phyloP scores from a whole-genome alignment of 805 yeast species.

The Tetrapisispora iriomotensis region DNA sequence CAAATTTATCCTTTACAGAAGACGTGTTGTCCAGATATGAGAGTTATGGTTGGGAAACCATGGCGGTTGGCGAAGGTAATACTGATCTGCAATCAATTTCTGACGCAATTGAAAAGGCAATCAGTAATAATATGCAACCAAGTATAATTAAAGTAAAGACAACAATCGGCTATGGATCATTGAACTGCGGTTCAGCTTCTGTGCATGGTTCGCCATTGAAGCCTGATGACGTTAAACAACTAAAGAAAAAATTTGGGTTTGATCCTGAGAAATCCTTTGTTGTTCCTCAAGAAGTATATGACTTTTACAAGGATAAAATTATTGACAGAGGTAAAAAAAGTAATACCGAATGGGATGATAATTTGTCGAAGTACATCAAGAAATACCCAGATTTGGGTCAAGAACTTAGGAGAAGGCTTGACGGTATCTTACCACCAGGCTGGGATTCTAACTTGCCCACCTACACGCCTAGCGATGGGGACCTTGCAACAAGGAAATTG shows the following conservation, averaged over 20 bases:
- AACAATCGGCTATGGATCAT: conserved; percentile 90
- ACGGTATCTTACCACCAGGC: conserved; percentile 66
- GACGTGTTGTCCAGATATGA: conserved; percentile 77
- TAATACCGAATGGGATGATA: conserved; percentile 66
- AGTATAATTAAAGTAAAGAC: conserved; percentile 81
- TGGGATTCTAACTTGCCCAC: conserved; percentile 75
- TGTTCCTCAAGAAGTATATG: conserved; percentile 77
- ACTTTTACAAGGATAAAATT: conserved; percentile 46
- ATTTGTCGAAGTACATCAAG: conserved; percentile 49
- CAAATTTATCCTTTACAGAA: conserved; percentile 85
- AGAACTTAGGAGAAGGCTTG: conserved; percentile 70
- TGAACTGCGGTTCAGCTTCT: conserved; percentile 71
- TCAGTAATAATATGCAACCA: conserved; percentile 71
- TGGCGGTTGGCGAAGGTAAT: conserved; percentile 73
- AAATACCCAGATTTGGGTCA: conserved; percentile 73
- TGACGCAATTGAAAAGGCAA: conserved; percentile 72
- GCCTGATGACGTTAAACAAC: conserved; percentile 81
- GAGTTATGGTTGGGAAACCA: conserved; percentile 90
- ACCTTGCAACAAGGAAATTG: conserved; percentile 90
- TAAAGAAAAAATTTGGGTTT: conserved; percentile 79
- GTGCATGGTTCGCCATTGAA: conserved; percentile 97
- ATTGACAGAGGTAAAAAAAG: conserved; percentile 53
- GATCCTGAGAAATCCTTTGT: conserved; percentile 71
- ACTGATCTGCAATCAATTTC: conserved; percentile 61
- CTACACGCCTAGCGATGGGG: conserved; percentile 67